phyloP scores from a whole-genome alignment of 2,329 filamentous ascomycete species.

The Phaeosphaeriaceae sp. region DNA sequence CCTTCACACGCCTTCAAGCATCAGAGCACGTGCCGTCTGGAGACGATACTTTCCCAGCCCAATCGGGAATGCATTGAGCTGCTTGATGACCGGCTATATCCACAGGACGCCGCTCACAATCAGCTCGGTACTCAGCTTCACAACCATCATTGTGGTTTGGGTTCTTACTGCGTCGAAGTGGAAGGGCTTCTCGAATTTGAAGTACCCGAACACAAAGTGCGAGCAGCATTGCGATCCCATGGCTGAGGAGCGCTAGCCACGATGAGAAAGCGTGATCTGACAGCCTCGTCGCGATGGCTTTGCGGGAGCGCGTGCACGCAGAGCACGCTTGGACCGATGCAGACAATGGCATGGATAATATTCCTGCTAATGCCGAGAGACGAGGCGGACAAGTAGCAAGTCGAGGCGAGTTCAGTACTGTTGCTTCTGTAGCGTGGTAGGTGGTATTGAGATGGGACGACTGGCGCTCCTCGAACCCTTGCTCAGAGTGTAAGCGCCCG shows the following conservation, averaged over 20 bases:
- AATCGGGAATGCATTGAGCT: conserved; percentile 7
- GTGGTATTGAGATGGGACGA: neutral
- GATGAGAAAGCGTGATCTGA: conserved; percentile 9
- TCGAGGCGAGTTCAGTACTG: neutral
- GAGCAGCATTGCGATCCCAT: neutral
- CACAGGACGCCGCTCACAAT: neutral
- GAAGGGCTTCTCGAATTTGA: conserved; percentile 11
- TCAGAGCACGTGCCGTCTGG: neutral
- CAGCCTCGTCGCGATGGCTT: conserved; percentile 10
- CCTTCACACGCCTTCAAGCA: conserved; percentile 14
- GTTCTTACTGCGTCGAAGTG: conserved; percentile 30
- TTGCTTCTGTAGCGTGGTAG: neutral
- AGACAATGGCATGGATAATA: conserved; percentile 27
- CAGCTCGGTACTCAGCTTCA: neutral
- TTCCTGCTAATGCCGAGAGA: conserved; percentile 10
- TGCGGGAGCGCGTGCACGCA: conserved; percentile 2
- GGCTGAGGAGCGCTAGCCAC: conserved; percentile 4
- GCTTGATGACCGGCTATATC: neutral
- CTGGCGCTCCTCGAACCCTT: neutral
- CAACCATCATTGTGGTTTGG: conserved; percentile 19
- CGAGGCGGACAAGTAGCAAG: neutral
- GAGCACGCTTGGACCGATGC: conserved; percentile 26
- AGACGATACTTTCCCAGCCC: conserved; percentile 2
- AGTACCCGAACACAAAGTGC: conserved; percentile 1
- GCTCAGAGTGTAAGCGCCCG: neutral